Evolutionary conservation across 1,139 yeast species (phyloP), one percentile per base, ranked within the genome.

Genomic region (Arxiozyma heterogenica): DNA sequence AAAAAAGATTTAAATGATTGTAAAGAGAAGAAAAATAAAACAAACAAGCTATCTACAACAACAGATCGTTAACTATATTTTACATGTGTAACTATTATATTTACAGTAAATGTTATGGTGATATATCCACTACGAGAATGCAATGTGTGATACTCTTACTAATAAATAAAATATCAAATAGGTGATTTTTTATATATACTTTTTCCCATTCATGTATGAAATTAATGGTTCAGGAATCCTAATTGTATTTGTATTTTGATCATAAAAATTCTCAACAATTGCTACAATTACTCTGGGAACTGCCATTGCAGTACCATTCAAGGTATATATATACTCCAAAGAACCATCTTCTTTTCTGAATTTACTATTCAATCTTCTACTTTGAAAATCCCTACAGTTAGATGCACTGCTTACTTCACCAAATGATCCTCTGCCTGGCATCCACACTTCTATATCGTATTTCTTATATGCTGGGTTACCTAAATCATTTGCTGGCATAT

Each of bases 221-320:
- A 80, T 77, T 54, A 93, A 73, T 0, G 81, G 90, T 51, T 75
- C 69, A 0, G 98, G 98, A 51, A 93, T 78, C 9, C 65, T 60
- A 6, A 93, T 77, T n/a, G 75, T 68, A 23, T 80, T 72, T 0
- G 79, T 75, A 8, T 62, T 68, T 0, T 82, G 79, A 58, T 91
- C 86, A 65, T 86, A 93, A 62, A 78, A 78, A 65, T 86, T 94
- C 70, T 94, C 99, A 5, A 93, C 72, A 21, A 94, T 77, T 3
- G 98, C 97, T 27, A 91, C 79, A 25, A 93, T 83, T 0, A 91
- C 84, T 56, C 99, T 75, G 1, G 99, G 99, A 15, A 93, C 85
- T 0, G 98, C 98, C 79, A 90, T 79, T 4, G 96, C 96, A 0
- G 99, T 94, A 27, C 98, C 99, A 61, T 94, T 94, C 51, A 94